Conservation (phyloP, 352 stramenopile species). For the Saprolegnia parasitica region DNA sequence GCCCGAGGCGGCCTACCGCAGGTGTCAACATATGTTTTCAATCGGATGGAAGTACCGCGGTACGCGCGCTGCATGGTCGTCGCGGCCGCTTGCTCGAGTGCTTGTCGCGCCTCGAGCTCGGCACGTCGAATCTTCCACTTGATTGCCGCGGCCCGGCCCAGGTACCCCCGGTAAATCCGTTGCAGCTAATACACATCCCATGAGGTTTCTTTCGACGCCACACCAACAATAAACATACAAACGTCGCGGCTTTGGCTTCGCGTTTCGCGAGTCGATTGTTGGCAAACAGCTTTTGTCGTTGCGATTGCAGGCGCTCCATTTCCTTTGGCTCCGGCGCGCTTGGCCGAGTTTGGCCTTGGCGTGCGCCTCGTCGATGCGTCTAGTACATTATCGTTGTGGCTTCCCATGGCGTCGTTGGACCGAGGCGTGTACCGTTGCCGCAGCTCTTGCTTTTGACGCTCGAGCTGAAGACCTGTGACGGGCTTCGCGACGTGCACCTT, state of each 20-base stretch:
- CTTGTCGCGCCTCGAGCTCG: conserved; percentile 78
- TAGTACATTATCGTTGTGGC: conserved; percentile 1
- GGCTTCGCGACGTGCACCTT: conserved; percentile 33
- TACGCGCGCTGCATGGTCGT: conserved; percentile 83
- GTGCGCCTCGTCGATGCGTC: conserved; percentile 30
- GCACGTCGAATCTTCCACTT: conserved; percentile 80
- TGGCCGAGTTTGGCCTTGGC: conserved; percentile 56
- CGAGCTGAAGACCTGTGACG: conserved; percentile 47
- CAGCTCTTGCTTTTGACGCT: conserved; percentile 24
- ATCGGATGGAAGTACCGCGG: conserved; percentile 36
- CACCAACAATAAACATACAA: background rate
- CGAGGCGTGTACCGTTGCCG: conserved; percentile 9
- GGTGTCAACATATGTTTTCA: too few relatives aligned
- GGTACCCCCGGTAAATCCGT: conserved; percentile 19
- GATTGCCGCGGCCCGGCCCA: conserved; percentile 41
- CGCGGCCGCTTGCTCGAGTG: conserved; percentile 69
- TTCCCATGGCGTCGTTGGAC: too few relatives aligned
- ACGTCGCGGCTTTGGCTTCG: conserved; percentile 39
- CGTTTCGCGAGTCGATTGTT: conserved; percentile 62
- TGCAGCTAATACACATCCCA: conserved; percentile 12
- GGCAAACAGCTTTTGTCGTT: conserved; percentile 52
- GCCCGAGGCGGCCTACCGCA: conserved; percentile 66
- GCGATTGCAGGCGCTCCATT: conserved; percentile 54
- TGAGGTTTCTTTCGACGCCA: background rate
- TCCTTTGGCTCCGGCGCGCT: conserved; percentile 61